phyloP scores from a whole-genome alignment of 2,329 filamentous ascomycete genomes.

The Fusarium sp. region DNA sequence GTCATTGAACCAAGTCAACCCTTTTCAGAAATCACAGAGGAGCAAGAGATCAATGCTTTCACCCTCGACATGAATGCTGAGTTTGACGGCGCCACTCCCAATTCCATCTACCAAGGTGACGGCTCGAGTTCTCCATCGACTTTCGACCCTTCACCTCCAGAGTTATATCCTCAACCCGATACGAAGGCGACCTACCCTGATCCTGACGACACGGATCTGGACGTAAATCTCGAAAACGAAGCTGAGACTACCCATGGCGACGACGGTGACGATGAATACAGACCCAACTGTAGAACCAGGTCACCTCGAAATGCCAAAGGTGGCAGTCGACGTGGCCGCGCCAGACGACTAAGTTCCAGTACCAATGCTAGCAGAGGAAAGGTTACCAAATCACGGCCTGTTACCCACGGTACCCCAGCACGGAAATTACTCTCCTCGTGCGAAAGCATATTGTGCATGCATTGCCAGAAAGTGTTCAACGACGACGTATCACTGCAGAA shows the following conservation, averaged over 20 bases:
- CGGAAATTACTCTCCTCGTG: constrained; percentile 15
- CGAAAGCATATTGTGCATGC: constrained; percentile 13
- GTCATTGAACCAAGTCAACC: constrained; percentile 21
- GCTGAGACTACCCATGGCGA: neutral
- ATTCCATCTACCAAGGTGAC: neutral
- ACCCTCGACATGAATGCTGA: neutral
- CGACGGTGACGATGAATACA: constrained; percentile 6
- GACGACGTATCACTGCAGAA: constrained; percentile 55
- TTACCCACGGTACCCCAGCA: neutral
- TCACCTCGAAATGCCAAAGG: neutral
- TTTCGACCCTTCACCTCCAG: neutral
- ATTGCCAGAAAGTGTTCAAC: constrained; percentile 49
- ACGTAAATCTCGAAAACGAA: neutral
- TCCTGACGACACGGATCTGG: constrained; percentile 1
- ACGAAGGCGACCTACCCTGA: constrained; percentile 14
- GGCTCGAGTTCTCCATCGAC: neutral
- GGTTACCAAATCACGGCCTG: constrained; percentile 6
- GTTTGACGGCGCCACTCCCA: neutral
- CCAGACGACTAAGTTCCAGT: constrained; percentile 7
- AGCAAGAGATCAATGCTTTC: neutral
- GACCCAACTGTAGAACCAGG: neutral
- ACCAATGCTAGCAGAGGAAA: neutral
- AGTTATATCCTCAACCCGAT: neutral
- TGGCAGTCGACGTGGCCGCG: constrained; percentile 16
- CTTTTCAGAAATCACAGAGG: neutral